A percentile compares a stretch with the other conserved stretches of the same genome.
phyloP scores from a whole-genome alignment of 495 filamentous ascomycete genomes.

The Paragyromitra xinjiangensis region DNA sequence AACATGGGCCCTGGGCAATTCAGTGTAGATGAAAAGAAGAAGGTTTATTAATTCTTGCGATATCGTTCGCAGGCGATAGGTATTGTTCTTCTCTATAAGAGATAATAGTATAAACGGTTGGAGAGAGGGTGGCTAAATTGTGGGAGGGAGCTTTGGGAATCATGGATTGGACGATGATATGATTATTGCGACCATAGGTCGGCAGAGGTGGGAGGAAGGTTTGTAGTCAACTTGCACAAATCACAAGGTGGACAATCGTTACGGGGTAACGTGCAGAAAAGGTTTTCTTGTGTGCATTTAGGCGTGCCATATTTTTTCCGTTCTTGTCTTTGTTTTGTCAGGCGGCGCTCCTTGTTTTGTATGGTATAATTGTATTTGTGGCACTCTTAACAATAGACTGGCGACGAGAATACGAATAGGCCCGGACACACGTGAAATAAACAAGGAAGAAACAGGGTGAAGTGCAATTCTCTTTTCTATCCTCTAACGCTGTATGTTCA shows the following conservation, averaged over 20 bases:
- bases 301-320: constrained; percentile 29
- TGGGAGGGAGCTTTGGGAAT: constrained; percentile 25
- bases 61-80: constrained; percentile 38
- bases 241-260: constrained; percentile 31
- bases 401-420: constrained; percentile 29
- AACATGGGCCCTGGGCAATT: constrained; percentile 98
- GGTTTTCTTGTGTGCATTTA: constrained; percentile 27
- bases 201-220: constrained; percentile 10
- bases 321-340: constrained; percentile 20
- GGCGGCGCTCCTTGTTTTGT: constrained; percentile 36
- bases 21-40: constrained; percentile 99
- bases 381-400: constrained; percentile 30
- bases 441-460: not conserved
- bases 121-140: not conserved
- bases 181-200: constrained; percentile 38
- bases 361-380: constrained; percentile 41
- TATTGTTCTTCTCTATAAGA: constrained; percentile 23
- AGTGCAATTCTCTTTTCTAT: not conserved
- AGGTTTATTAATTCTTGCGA: constrained; percentile 79
- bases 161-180: constrained; percentile 38
- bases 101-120: constrained; percentile 1
- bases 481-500: no score
- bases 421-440: not conserved
- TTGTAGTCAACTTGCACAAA: constrained; percentile 53
- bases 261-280: constrained; percentile 28